Evolutionary conservation across 768 basidiomycete genomes (phyloP), one percentile per base, ranked within the genome.

Genomic region (Leucocoprinus birnbaumii): DNA sequence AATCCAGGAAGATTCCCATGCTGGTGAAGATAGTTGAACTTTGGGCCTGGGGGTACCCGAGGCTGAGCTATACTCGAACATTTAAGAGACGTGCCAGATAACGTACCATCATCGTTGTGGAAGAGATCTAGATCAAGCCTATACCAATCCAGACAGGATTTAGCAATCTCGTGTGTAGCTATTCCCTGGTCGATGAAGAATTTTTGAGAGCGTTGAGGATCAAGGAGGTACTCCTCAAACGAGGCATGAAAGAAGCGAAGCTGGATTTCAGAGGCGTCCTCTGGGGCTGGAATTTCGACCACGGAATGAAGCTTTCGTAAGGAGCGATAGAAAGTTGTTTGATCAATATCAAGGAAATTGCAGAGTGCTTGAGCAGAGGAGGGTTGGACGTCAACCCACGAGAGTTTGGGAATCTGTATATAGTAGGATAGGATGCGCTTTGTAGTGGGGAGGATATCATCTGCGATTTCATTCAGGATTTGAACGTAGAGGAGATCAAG

Each of bases 401-500:
- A 47, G 13, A 47, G 26, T 2, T n/a, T 47, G 16, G 46, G 46
- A 10, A 27, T n/a, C 14, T 5, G 26, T 16, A 47, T 13, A 14
- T 26, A 26, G 27, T 47, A 25, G 19, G 49, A 51, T 24, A 51
- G 25, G n/a, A 51, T 51, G 8, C 37, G 49, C 37, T 22, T 38
- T 2, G 38, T 51, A 3, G 22, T 51, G 7, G 50, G 49, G 25
- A 51, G 10, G 9, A 51, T 38, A 3, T 24, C 16, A 18, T 44
- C 3, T 2, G 48, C 27, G 16, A 41, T 22, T 2, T 31, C 41
- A 10, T 27, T 16, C 16, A 56, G 55, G 11, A 45, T 56, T 21
- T n/a, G 41, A 4, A 22, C 21, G 19, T 56, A 56, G 27, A 56
- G 55, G 6, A 48, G 21, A 22, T 56, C 55, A 18, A 56, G 55